Base-by-base conservation (phyloP, 1,139 yeast species). In the Hemisphaericaspora subhashii region DNA sequence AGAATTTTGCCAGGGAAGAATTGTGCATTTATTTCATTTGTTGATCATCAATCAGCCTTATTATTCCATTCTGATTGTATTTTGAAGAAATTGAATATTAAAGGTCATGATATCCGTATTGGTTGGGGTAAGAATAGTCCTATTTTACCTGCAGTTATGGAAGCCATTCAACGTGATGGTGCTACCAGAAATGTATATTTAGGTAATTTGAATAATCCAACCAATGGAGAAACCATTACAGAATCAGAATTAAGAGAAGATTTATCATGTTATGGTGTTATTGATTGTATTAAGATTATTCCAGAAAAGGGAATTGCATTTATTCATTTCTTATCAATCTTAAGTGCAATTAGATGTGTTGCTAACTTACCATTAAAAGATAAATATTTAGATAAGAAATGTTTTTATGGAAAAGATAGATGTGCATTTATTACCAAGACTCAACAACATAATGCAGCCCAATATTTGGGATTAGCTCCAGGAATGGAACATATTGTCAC, bases 371-470 rank as follows among this genome's bases (percentile, higher is more conserved):
- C 83, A 3, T 59, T 72, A 38, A 71, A 72, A 44, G 79, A 74
- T 37, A 75, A 75, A 51, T 78, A 77, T 54, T 66, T 72, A 51
- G 81, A 77, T 48, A 74, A 73, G 42, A 78, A 77, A 54, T 77
- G 81, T 37, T 78, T 75, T 51, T 79, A 78, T 49, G 83, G 83
- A 44, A 79, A 79, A 45, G 83, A 85, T 56, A 60, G 84, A 54
- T 79, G 84, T 62, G 84, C 84, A 4, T 79, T 79, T 55, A 86
- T 90, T 38, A 88, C 97, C 27, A 88, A 87, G 61, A 86, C 97
- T 21, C 97, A 92, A 64, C 96, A 89, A 63, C 97, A 90, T 58
- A 89, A 90, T 60, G 98, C 98, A 16, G 96, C 97, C 7, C 96
- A 90, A 63, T 90, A 88, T 59, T 69, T 90, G 44, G 97, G 97